Conservation (phyloP, 345 rosid species). For the Tarenaya hassleriana region DNA sequence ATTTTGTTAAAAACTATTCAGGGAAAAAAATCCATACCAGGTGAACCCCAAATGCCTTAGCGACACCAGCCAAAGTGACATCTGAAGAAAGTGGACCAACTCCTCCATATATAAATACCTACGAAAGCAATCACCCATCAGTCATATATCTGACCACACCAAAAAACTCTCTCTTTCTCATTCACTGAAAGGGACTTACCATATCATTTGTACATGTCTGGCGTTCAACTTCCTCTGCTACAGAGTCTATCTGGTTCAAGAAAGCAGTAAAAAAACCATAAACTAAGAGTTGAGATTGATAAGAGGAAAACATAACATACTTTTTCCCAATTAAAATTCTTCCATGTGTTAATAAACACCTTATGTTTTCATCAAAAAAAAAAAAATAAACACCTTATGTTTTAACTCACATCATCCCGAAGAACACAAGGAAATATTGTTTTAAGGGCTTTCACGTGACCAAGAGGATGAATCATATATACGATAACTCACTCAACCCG, state of each 20-base stretch:
- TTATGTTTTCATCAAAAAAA: slow-evolving; percentile 4
- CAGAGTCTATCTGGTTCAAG: slow-evolving; percentile 74
- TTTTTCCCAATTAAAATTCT: neutral
- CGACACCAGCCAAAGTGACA: slow-evolving; percentile 86
- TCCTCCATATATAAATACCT: slow-evolving; percentile 91
- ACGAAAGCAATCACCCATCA: slow-evolving; percentile 13
- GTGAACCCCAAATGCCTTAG: slow-evolving; percentile 97
- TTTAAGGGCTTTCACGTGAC: no score
- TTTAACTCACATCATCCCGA: slow-evolving; percentile 75
- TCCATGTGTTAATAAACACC: neutral
- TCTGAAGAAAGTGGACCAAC: slow-evolving; percentile 96
- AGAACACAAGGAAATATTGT: slow-evolving; percentile 45
- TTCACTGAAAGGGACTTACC: slow-evolving; percentile 39
- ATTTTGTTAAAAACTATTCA: neutral
- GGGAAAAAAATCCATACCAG: slow-evolving; percentile 50
- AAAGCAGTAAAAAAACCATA: slow-evolving; percentile 22
- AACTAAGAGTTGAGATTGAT: neutral
- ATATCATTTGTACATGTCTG: slow-evolving; percentile 61
- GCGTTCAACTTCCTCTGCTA: slow-evolving; percentile 91
- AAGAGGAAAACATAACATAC: neutral
- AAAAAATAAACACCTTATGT: slow-evolving; percentile 14
- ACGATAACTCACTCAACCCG: no score
- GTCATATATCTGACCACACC: neutral
- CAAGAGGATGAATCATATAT: no score
- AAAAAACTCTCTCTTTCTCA: neutral